Percentiles rank a stretch among this genome's conserved stretches.
Evolutionary conservation across 495 filamentous ascomycete genomes (phyloP).

Genomic region (Penicillium samsonianum): DNA sequence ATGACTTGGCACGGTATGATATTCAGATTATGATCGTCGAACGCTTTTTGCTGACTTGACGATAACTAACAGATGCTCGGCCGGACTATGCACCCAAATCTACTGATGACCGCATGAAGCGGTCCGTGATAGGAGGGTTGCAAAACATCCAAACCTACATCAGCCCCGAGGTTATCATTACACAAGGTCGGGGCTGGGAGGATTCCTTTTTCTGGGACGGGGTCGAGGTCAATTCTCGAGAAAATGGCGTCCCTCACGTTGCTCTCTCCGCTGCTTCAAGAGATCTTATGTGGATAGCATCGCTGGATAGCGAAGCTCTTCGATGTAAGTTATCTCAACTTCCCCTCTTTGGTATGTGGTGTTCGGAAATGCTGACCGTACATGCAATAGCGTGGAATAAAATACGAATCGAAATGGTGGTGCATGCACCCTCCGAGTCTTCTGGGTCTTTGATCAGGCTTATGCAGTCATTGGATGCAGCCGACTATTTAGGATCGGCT

Average conservation of each 20-base stretch:
- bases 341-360: background rate
- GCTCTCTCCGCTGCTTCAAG: conserved; percentile 64
- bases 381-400: conserved; percentile 66
- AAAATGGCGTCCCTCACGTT: conserved; percentile 55
- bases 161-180: conserved; percentile 52
- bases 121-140: conserved; percentile 44
- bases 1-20: conserved; percentile 55
- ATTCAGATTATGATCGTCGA: background rate
- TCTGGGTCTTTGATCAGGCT: conserved; percentile 73
- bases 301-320: conserved; percentile 70
- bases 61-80: conserved; percentile 43
- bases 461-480: conserved; percentile 67
- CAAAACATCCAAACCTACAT: conserved; percentile 49
- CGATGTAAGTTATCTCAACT: conserved; percentile 53
- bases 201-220: conserved; percentile 56
- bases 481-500: conserved; percentile 68
- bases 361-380: conserved; percentile 12
- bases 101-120: conserved; percentile 52
- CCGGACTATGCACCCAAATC: conserved; percentile 51
- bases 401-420: conserved; percentile 70
- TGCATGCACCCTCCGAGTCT: conserved; percentile 67
- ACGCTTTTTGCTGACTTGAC: background rate
- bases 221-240: conserved; percentile 46
- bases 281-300: conserved; percentile 72
- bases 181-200: conserved; percentile 46